Percentiles rank a stretch among this genome's conserved stretches.
Evolutionary conservation across 306 rosid genomes (phyloP).

Genomic region (Prunus dulcis): DNA sequence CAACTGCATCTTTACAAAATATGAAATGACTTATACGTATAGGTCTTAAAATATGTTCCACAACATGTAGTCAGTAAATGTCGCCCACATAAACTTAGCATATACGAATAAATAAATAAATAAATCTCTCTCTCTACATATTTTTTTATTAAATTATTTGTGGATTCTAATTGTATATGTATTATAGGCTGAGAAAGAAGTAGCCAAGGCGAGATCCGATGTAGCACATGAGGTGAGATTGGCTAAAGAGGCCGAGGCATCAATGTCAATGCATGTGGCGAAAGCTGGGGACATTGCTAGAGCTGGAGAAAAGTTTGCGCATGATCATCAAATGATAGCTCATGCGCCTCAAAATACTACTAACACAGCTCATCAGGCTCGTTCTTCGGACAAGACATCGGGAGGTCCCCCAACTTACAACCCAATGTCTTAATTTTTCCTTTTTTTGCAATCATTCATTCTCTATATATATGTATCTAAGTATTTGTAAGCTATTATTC

Average conservation of each 20-base stretch:
- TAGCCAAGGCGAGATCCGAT: constrained; percentile 55
- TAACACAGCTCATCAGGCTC: not conserved
- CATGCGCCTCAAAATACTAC: not conserved
- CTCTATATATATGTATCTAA: not conserved
- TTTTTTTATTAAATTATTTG: not conserved
- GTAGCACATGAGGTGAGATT: constrained; percentile 70
- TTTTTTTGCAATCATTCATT: not conserved
- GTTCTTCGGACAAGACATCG: not conserved
- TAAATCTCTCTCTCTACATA: too few relatives aligned
- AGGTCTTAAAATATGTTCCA: too few relatives aligned
- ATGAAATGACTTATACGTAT: too few relatives aligned
- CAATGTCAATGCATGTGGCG: constrained; percentile 51
- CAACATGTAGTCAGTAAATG: too few relatives aligned
- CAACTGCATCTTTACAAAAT: not conserved
- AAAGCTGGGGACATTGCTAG: constrained; percentile 47
- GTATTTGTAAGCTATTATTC: not conserved
- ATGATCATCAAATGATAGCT: constrained; percentile 33
- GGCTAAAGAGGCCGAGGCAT: constrained; percentile 79
- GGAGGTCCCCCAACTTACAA: not conserved
- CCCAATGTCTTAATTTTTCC: not conserved
- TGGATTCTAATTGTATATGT: not conserved
- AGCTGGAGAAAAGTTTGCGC: constrained; percentile 2
- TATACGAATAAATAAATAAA: too few relatives aligned
- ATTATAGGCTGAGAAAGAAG: constrained; percentile 56
- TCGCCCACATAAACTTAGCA: too few relatives aligned